Base-by-base conservation (phyloP, 176 grass and related monocot genomes). In the Oryza coarctata region DNA sequence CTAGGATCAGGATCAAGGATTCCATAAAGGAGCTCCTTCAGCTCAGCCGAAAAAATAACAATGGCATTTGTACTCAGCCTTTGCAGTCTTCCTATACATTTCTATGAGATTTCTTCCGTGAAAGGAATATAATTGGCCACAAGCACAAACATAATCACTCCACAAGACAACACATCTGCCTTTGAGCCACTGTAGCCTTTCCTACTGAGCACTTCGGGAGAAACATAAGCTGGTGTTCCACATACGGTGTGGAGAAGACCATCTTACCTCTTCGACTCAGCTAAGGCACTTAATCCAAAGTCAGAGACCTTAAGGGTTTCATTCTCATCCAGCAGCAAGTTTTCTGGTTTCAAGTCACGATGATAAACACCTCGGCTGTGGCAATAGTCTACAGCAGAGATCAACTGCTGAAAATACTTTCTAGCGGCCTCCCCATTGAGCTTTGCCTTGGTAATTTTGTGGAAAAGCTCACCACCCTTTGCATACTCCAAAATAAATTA, bases 101-200 rank as follows among this genome's bases (percentile, higher is more conserved):
- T 97, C 91, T 43, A 92, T 92, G 15, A 92, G 81, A 86, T 94
- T 97, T 78, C 75, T 89, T 20, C 90, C 94, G 41, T 94, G 94
- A 97, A 97, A 81, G 91, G 94, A 67, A 94, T 88, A 77, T 90
- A 94, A 66, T 76, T 81, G 68, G 91, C 85, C 6, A 69, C 87
- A 63, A 97, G 86, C 73, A 97, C 91, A 86, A 91, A 97, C 22
- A 97, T 40, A 89, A 97, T 90, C 35, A 97, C 91, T 60, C 94
- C 91, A n/a, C 91, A 94, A 64, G 94, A 94, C 94, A 89, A 97
- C 14, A 90, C 87, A 88, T 97, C 94, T 57, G 94, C 89, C 81
- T 86, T 88, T 73, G 91, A 75, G 45, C 94, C 94, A n/a, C 61
- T 88, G 71, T 97, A 94, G 35, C 91, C 94, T 70, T 81, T 90